Evolutionary conservation across 2,329 filamentous ascomycete species (phyloP).

Genomic region (Paecilomyces sp.): DNA sequence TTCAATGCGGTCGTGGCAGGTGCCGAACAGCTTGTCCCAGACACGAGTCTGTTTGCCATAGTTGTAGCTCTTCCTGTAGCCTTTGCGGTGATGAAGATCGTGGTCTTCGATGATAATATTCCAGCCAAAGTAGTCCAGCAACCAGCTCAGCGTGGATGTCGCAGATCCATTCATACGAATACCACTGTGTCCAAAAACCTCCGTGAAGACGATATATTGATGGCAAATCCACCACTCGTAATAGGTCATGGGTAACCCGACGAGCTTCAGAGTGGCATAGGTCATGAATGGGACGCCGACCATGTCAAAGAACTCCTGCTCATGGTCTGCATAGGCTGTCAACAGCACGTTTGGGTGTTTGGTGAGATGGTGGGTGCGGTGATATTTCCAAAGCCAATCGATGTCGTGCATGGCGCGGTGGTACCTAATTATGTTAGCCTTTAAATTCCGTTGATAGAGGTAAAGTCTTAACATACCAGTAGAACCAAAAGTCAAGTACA

Average conservation of each 20-base stretch:
- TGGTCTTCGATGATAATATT: conserved; percentile 40
- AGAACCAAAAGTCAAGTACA: neutral
- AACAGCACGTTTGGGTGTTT: neutral
- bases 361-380: neutral
- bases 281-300: neutral
- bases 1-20: conserved; percentile 30
- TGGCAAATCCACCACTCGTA: neutral
- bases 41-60: conserved; percentile 34
- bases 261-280: neutral
- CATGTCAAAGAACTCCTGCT: conserved; percentile 5
- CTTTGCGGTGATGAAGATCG: conserved; percentile 32
- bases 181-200: conserved; percentile 16
- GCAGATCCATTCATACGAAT: neutral
- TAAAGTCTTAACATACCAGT: neutral
- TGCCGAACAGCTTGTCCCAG: conserved; percentile 32
- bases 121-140: conserved; percentile 24
- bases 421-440: neutral
- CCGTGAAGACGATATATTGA: neutral
- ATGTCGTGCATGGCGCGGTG: too few relatives aligned
- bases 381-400: neutral
- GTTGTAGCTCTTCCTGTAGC: conserved; percentile 32
- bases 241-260: neutral
- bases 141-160: conserved; percentile 25
- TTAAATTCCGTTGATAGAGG: neutral
- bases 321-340: neutral